Percentiles rank a stretch among this genome's conserved stretches.
Conservation (phyloP, 2,329 filamentous ascomycete species). For the Neofusicoccum ribis region DNA sequence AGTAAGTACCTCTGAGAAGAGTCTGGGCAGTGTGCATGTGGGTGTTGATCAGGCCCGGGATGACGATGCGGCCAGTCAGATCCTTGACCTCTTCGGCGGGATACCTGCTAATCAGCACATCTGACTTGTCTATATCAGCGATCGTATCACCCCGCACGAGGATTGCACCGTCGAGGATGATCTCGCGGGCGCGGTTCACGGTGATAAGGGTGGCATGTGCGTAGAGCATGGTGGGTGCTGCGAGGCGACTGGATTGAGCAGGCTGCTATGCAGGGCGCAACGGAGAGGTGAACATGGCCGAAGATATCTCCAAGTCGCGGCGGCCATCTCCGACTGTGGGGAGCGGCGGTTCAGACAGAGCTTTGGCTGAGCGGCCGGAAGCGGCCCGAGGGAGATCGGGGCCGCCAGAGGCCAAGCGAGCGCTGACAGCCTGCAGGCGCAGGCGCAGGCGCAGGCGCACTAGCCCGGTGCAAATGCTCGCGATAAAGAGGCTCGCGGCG, state of each 20-base stretch:
- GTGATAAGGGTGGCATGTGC: conserved; percentile 55
- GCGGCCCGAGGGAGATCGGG: conserved; percentile 10
- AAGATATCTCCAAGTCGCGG: neutral
- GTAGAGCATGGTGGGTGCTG: conserved; percentile 43
- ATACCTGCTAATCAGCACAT: conserved; percentile 31
- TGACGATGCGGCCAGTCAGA: conserved; percentile 47
- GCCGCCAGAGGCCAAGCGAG: neutral
- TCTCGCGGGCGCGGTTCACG: conserved; percentile 46
- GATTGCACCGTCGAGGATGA: conserved; percentile 51
- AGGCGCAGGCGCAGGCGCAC: neutral
- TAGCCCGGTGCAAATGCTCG: neutral
- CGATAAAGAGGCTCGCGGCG: conserved; percentile 1
- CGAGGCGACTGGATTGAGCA: neutral
- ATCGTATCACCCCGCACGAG: conserved; percentile 45
- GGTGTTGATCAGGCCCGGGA: conserved; percentile 53
- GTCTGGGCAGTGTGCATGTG: conserved; percentile 54
- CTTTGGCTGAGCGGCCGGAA: conserved; percentile 1
- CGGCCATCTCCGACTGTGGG: neutral
- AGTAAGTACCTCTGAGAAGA: conserved; percentile 45
- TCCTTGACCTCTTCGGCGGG: conserved; percentile 34
- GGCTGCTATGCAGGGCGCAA: neutral
- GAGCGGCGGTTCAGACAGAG: neutral
- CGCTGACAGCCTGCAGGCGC: neutral
- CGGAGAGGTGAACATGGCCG: too few relatives aligned
- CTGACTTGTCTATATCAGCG: conserved; percentile 45